Evolutionary conservation across 768 basidiomycete genomes (phyloP).

Genomic region (Collybia mongolica): DNA sequence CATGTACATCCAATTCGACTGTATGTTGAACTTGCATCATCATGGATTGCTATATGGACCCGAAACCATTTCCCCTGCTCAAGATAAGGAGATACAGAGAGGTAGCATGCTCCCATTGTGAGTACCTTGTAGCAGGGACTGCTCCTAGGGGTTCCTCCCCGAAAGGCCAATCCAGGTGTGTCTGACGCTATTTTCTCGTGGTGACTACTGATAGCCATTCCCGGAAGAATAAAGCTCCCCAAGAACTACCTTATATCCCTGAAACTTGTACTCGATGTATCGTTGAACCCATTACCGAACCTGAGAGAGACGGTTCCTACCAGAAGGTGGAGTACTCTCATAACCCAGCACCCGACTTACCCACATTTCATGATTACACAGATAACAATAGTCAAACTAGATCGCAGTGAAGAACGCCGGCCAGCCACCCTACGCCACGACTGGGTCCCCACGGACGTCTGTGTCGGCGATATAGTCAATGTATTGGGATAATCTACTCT

Average conservation of each 20-base stretch:
- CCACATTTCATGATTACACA: constrained; percentile 23
- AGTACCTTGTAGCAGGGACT: no score
- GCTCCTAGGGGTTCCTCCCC: no score
- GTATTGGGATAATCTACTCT: constrained; percentile 51
- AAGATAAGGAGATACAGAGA: no score
- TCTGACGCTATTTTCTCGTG: background rate
- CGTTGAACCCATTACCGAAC: constrained; percentile 45
- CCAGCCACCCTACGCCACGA: constrained; percentile 70
- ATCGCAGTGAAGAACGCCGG: constrained; percentile 35
- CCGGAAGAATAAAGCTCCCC: constrained; percentile 8
- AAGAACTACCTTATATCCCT: constrained; percentile 22
- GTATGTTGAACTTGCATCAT: no score
- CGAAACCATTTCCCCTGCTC: no score
- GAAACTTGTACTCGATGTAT: constrained; percentile 54
- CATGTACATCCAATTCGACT: no score
- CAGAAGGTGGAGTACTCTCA: constrained; percentile 37
- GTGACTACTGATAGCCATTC: constrained; percentile 2
- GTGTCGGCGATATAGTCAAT: constrained; percentile 75
- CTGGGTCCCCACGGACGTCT: constrained; percentile 68
- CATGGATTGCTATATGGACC: no score
- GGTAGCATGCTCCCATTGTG: no score
- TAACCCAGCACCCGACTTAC: background rate
- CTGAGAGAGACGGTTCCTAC: constrained; percentile 22
- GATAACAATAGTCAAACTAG: constrained; percentile 50
- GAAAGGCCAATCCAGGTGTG: constrained; percentile 23